These are phyloP conservation scores for Solanum dulcamara DNA, from an alignment of 257 asterid species.

Conservation along the genomic window DNA sequence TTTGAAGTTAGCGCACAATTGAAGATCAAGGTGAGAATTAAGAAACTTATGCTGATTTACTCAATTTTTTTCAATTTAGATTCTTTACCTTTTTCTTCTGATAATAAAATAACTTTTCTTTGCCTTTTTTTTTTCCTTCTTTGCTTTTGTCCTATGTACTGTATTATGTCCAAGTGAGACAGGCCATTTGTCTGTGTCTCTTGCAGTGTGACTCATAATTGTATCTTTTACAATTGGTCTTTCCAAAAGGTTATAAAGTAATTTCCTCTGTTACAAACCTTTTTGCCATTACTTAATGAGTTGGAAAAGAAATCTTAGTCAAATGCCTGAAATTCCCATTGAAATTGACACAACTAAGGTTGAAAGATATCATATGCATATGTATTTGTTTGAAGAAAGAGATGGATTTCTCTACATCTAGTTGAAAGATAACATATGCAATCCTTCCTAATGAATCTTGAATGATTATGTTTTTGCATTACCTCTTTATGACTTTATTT, in stretches of 20 bases:
- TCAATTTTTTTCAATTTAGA: neutral
- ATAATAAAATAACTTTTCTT: neutral
- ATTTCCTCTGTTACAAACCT: neutral
- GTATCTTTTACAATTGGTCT: neutral
- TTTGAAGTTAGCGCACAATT: slow-evolving; percentile 55
- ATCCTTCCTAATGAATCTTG: neutral
- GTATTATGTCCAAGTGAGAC: neutral
- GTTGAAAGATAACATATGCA: neutral
- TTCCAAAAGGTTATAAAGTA: neutral
- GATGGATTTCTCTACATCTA: neutral
- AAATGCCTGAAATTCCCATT: neutral
- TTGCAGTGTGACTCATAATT: neutral
- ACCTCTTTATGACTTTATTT: neutral
- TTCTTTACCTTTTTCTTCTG: neutral
- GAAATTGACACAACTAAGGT: neutral
- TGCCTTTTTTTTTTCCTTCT: neutral
- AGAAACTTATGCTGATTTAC: neutral
- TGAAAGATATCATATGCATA: no score
- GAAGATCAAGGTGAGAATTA: slow-evolving; percentile 71
- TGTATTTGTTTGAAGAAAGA: neutral
- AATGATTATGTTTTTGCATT: neutral
- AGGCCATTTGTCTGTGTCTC: neutral
- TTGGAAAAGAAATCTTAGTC: neutral
- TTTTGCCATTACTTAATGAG: neutral
- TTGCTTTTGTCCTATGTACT: neutral